Conservation (phyloP, 2,329 filamentous ascomycete genomes). For the Ceratocystis cubensis region DNA sequence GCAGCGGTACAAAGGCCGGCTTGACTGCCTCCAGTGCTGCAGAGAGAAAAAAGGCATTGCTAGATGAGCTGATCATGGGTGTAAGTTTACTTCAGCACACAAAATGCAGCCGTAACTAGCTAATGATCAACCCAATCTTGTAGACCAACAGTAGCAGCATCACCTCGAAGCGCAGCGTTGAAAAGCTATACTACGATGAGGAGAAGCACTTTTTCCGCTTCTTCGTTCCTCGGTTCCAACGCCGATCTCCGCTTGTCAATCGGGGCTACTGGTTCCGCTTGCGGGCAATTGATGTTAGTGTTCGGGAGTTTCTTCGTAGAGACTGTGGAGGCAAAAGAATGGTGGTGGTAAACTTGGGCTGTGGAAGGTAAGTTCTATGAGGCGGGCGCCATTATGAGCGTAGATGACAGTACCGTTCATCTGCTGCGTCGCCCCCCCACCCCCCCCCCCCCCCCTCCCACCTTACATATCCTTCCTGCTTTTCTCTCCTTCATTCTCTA, state of each 20-base stretch:
- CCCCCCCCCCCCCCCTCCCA: background rate
- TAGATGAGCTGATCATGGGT: conserved; percentile 44
- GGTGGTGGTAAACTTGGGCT: conserved; percentile 72
- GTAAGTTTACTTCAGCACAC: conserved; percentile 30
- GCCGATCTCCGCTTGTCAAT: conserved; percentile 79
- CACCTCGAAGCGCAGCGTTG: conserved; percentile 85
- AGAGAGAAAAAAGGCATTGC: conserved; percentile 22
- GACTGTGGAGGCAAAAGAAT: conserved; percentile 41
- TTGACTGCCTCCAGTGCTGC: conserved; percentile 9
- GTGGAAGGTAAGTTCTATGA: conserved; percentile 59
- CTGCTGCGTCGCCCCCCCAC: background rate
- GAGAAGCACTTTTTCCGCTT: conserved; percentile 76
- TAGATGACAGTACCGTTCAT: background rate
- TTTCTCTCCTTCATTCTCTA: no score
- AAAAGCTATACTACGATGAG: conserved; percentile 65
- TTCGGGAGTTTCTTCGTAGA: conserved; percentile 57
- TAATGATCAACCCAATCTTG: conserved; percentile 15
- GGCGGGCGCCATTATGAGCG: background rate
- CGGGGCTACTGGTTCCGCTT: conserved; percentile 79
- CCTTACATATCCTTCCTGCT: no score
- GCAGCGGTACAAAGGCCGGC: conserved; percentile 9
- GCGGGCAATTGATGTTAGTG: conserved; percentile 63
- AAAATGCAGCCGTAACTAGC: background rate
- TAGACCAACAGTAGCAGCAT: conserved; percentile 87
- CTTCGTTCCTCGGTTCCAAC: conserved; percentile 73